Evolutionary conservation across 164 flowering plant genomes (phyloP).

Genomic region (Liriodendron chinense): DNA sequence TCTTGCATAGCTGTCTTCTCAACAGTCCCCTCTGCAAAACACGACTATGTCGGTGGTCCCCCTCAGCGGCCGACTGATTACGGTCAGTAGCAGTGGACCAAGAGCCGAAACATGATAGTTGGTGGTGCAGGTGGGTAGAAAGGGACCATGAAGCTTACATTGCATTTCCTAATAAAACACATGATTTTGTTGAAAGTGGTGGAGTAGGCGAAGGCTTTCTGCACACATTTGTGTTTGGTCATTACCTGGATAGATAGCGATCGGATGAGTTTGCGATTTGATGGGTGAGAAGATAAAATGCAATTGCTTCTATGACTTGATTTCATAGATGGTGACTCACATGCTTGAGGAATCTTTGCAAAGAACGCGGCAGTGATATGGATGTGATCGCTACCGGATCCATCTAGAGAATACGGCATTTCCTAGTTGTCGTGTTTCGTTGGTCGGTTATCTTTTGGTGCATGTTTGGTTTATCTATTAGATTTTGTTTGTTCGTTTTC

Average conservation of each 20-base stretch:
- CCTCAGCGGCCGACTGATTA: not conserved
- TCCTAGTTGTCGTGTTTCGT: no score
- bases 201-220: slow-evolving; percentile 11
- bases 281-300: not conserved
- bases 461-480: no score
- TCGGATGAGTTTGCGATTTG: not conserved
- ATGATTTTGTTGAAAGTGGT: not conserved
- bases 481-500: no score
- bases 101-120: not conserved
- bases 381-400: no score
- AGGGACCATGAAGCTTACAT: slow-evolving; percentile 19
- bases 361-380: no score
- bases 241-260: not conserved
- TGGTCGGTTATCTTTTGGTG: no score
- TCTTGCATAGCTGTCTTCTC: no score
- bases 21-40: no score
- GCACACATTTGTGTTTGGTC: not conserved
- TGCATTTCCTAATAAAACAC: not conserved
- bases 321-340: not conserved
- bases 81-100: not conserved
- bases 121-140: slow-evolving; percentile 6
- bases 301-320: not conserved
- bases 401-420: no score
- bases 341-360: not conserved
- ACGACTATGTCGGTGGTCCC: not conserved